Percentiles rank a stretch among this genome's conserved stretches.
These are phyloP conservation scores for Microsporum ferrugineum DNA, from an alignment of 2,329 filamentous ascomycete genomes.

Conservation along the genomic window DNA sequence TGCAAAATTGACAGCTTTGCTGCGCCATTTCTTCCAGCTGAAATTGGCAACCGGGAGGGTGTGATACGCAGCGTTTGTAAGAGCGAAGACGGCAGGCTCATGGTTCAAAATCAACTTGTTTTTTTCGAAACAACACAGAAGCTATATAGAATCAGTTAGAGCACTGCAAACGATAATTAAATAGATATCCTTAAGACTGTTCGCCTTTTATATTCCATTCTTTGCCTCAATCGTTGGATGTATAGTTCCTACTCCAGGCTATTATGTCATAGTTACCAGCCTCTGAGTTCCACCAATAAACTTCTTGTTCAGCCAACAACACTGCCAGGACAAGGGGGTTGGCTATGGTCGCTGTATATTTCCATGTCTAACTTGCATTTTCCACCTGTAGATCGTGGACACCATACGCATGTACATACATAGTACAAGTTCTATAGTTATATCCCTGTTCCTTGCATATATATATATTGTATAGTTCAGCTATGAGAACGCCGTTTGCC, in stretches of 20 bases:
- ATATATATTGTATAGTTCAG: not conserved
- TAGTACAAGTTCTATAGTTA: not conserved
- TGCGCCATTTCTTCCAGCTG: not conserved
- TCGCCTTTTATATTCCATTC: not conserved
- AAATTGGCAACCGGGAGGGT: not conserved
- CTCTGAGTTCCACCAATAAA: not conserved
- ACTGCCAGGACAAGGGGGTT: not conserved
- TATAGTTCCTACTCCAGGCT: not conserved
- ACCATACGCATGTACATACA: not conserved
- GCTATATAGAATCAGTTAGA: not conserved
- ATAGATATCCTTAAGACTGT: not conserved
- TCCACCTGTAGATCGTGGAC: not conserved
- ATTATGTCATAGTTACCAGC: slow-evolving; percentile 3
- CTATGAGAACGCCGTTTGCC: not conserved
- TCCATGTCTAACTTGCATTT: not conserved
- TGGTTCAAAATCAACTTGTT: not conserved
- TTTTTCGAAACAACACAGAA: not conserved
- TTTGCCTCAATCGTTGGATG: not conserved
- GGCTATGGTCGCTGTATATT: not conserved
- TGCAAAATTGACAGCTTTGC: not conserved
- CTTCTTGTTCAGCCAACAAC: not conserved
- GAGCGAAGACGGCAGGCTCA: not conserved
- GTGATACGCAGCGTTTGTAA: not conserved
- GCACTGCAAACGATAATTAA: not conserved
- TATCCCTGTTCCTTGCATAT: not conserved